Conservation (phyloP, 2,329 filamentous ascomycete genomes). For the Cryoendolithus antarcticus region DNA sequence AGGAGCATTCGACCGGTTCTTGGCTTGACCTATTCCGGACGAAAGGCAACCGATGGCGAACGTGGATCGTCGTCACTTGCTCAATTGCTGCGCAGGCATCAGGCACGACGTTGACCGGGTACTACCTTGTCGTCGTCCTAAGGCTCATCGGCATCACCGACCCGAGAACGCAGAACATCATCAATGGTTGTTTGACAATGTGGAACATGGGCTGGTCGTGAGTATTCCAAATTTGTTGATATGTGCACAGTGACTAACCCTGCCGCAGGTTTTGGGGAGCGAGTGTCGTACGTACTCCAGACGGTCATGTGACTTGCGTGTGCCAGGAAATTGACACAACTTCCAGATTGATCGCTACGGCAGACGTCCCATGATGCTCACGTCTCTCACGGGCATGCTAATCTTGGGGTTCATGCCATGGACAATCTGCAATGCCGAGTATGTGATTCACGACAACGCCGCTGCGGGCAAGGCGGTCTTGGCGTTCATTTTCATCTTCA, state of each 20-base stretch:
- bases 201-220: constrained; percentile 37
- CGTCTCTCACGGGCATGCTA: constrained; percentile 17
- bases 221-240: too few relatives aligned
- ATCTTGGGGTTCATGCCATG: constrained; percentile 11
- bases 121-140: constrained; percentile 19
- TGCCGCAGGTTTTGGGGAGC: too few relatives aligned
- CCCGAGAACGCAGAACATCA: constrained; percentile 21
- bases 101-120: constrained; percentile 36
- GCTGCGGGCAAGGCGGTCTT: constrained; percentile 14
- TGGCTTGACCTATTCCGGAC: constrained; percentile 34
- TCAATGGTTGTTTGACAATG: constrained; percentile 41
- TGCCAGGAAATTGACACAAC: too few relatives aligned
- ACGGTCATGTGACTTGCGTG: too few relatives aligned
- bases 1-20: constrained; percentile 29
- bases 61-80: constrained; percentile 38
- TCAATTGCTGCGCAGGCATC: constrained; percentile 45
- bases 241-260: too few relatives aligned
- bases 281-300: too few relatives aligned
- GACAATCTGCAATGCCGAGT: constrained; percentile 19
- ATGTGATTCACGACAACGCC: constrained; percentile 8
- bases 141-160: constrained; percentile 18
- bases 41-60: constrained; percentile 39
- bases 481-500: constrained; percentile 12
- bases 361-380: too few relatives aligned
- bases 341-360: too few relatives aligned